Conservation (phyloP, 2,329 filamentous ascomycete genomes). For the Cercospora zeina region DNA sequence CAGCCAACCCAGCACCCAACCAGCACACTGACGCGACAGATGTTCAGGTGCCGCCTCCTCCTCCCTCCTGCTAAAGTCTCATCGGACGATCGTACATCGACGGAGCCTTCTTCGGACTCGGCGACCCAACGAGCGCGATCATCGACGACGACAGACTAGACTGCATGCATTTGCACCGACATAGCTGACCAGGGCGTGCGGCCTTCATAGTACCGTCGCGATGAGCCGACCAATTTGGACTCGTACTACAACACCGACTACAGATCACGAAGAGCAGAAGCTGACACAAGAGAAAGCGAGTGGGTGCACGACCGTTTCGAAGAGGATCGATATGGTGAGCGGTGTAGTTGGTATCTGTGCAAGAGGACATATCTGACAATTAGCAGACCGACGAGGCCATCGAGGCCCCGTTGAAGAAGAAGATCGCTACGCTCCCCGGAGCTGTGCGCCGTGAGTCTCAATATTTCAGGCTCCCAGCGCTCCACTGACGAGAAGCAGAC, state of each 20-base stretch:
- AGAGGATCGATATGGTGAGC: constrained; percentile 36
- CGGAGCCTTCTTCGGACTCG: constrained; percentile 26
- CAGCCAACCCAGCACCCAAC: background rate
- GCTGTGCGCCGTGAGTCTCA: constrained; percentile 23
- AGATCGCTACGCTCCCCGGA: constrained; percentile 28
- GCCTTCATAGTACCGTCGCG: constrained; percentile 37
- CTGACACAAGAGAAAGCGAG: constrained; percentile 58
- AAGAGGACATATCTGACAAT: constrained; percentile 8
- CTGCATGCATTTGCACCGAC: constrained; percentile 27
- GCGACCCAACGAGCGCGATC: constrained; percentile 31
- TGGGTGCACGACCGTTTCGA: constrained; percentile 70
- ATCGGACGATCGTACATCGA: constrained; percentile 28
- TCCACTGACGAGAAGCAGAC: constrained; percentile 20
- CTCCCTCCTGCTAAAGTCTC: constrained; percentile 39
- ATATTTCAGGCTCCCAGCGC: background rate
- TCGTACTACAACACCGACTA: constrained; percentile 54
- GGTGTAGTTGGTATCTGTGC: background rate
- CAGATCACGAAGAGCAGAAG: constrained; percentile 17
- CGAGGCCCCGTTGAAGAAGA: constrained; percentile 29
- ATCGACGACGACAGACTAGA: constrained; percentile 11
- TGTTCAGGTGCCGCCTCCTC: constrained; percentile 47
- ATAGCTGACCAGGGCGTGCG: constrained; percentile 43
- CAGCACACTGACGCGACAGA: constrained; percentile 56
- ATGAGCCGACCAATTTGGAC: constrained; percentile 59
- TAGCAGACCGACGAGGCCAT: constrained; percentile 26